These are phyloP conservation scores for Parietichytrium sp. DNA, from an alignment of 108 stramenopile species.

Conservation along the genomic window DNA sequence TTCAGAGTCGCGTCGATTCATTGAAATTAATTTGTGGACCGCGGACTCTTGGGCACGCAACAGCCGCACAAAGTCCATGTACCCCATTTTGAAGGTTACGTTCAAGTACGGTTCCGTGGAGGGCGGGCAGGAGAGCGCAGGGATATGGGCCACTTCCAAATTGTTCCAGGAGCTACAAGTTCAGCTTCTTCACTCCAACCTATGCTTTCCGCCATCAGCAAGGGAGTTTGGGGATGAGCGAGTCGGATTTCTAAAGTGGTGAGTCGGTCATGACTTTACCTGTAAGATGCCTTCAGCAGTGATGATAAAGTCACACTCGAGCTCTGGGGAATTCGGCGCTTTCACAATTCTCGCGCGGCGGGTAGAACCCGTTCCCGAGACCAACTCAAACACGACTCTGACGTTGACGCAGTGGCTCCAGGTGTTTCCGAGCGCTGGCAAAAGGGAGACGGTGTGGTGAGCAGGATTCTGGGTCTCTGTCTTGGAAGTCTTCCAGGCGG, in stretches of 20 bases:
- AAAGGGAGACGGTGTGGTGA: not conserved
- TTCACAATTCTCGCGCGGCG: conserved; percentile 21
- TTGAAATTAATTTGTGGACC: not conserved
- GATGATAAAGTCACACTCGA: not conserved
- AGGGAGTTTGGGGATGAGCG: conserved; percentile 6
- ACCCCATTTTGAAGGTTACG: conserved; percentile 13
- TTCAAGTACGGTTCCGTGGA: not conserved
- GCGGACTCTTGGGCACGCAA: conserved; percentile 25
- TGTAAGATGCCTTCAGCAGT: not conserved
- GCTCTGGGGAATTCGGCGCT: not conserved
- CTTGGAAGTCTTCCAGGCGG: too few species aligned
- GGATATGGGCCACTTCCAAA: not conserved
- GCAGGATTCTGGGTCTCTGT: too few species aligned
- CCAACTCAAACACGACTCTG: not conserved
- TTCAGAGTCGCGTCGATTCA: not conserved
- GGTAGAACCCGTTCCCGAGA: not conserved
- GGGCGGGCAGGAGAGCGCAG: not conserved
- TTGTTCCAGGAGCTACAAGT: not conserved
- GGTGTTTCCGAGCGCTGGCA: conserved; percentile 13
- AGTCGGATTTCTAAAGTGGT: not conserved
- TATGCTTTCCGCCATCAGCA: conserved; percentile 13
- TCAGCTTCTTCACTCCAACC: not conserved
- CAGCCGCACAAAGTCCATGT: not conserved
- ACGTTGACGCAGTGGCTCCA: conserved; percentile 26
- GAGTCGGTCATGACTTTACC: too few species aligned